Conservation (phyloP, 331 rosid species). For the Acacia pycnantha region DNA sequence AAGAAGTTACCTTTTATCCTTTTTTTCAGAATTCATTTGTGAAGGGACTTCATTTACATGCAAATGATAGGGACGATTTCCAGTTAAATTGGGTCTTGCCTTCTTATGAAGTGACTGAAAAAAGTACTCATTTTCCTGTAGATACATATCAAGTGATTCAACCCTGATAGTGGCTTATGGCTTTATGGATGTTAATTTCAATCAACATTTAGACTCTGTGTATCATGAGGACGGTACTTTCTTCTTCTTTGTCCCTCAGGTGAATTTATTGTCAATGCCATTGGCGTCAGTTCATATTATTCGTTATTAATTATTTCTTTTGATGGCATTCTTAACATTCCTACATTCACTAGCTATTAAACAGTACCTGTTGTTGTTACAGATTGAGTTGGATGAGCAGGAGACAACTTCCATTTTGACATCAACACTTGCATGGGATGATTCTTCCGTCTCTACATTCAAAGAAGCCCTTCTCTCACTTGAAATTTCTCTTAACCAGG, state of each 20-base stretch:
- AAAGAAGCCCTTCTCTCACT: slow-evolving; percentile 60
- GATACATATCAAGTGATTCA: slow-evolving; percentile 69
- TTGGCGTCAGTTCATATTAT: slow-evolving; percentile 9
- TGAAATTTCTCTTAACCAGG: slow-evolving; percentile 72
- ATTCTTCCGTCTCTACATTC: slow-evolving; percentile 59
- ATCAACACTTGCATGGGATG: slow-evolving; percentile 83
- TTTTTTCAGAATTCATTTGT: neutral
- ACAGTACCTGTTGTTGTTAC: slow-evolving; percentile 29
- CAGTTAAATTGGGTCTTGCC: neutral
- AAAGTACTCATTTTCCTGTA: slow-evolving; percentile 32
- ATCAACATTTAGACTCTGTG: slow-evolving; percentile 36
- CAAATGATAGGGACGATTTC: slow-evolving; percentile 7
- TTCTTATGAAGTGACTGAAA: slow-evolving; percentile 30
- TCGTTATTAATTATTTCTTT: neutral
- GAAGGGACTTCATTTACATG: slow-evolving; percentile 16
- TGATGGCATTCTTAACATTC: neutral
- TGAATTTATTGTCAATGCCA: slow-evolving; percentile 30
- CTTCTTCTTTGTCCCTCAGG: slow-evolving; percentile 84
- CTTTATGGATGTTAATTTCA: slow-evolving; percentile 52
- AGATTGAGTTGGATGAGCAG: slow-evolving; percentile 88
- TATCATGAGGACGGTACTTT: slow-evolving; percentile 53
- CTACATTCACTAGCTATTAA: slow-evolving; percentile 18
- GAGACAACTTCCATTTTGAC: slow-evolving; percentile 70
- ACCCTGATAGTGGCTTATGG: slow-evolving; percentile 64
- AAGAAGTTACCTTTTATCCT: neutral